Conservation (phyloP, 495 filamentous ascomycete genomes). For the Hypoxylon fuscum region DNA sequence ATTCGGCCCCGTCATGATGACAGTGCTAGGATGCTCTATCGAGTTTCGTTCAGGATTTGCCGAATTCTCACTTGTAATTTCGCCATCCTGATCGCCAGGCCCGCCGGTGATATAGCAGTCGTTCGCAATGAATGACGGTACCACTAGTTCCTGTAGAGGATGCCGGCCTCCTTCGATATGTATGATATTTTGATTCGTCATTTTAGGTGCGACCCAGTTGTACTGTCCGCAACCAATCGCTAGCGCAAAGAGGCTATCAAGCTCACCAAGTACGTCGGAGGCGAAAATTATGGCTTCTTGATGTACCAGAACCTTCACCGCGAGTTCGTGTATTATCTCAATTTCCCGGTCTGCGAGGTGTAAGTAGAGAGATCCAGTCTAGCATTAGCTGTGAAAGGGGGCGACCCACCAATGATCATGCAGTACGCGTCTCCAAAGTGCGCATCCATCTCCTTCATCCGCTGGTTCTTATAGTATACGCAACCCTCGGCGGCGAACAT, state of each 20-base stretch:
- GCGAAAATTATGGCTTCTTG: conserved; percentile 71
- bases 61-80: conserved; percentile 7
- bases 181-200: conserved; percentile 78
- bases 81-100: conserved; percentile 17
- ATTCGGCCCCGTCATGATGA: conserved; percentile 92
- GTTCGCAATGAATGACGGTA: conserved; percentile 87
- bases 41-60: conserved; percentile 21
- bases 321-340: conserved; percentile 83
- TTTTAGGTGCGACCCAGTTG: conserved; percentile 72
- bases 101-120: conserved; percentile 78
- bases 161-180: conserved; percentile 85
- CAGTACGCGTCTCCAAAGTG: conserved; percentile 86
- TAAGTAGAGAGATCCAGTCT: conserved; percentile 26
- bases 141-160: conserved; percentile 86
- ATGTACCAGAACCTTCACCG: conserved; percentile 74
- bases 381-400: not conserved
- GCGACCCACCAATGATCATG: conserved; percentile 76
- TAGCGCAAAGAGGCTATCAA: conserved; percentile 88
- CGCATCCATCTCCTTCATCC: conserved; percentile 85
- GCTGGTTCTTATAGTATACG: conserved; percentile 87
- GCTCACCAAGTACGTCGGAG: conserved; percentile 83
- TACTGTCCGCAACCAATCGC: conserved; percentile 81
- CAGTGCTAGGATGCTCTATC: conserved; percentile 67
- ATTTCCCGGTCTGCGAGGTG: conserved; percentile 80
- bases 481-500: conserved; percentile 77